A percentile compares a stretch with the other conserved stretches of the same genome.
These are phyloP conservation scores for Centaurea solstitialis DNA, from an alignment of 129 eudicot genomes.

Conservation along the genomic window DNA sequence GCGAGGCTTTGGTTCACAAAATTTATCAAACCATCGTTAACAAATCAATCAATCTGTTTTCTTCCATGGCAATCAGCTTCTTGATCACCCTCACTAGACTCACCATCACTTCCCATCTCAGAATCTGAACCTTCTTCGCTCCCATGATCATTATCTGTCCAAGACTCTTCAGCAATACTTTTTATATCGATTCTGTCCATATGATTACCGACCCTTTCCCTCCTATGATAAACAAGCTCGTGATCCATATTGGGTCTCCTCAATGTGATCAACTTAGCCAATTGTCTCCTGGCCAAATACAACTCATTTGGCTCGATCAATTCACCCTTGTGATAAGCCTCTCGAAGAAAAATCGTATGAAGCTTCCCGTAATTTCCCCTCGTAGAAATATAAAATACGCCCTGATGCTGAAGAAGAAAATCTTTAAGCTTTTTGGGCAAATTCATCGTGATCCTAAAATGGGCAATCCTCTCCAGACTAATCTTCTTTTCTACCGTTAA, in stretches of 20 bases:
- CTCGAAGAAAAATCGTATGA: constrained; percentile 85
- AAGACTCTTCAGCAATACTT: constrained; percentile 6
- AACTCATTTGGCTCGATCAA: constrained; percentile 76
- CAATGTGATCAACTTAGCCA: constrained; percentile 58
- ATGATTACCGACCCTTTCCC: constrained; percentile 30
- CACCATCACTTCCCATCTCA: constrained; percentile 38
- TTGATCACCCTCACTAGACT: constrained; percentile 39
- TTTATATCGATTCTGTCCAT: constrained; percentile 19
- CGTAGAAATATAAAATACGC: constrained; percentile 87
- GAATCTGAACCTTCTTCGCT: constrained; percentile 29
- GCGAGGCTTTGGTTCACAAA: neutral
- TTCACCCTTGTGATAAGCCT: constrained; percentile 80
- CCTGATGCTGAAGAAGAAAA: constrained; percentile 83
- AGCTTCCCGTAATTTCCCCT: constrained; percentile 87
- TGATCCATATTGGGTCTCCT: constrained; percentile 56
- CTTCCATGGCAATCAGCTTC: constrained; percentile 34
- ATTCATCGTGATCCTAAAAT: constrained; percentile 77
- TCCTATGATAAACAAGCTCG: constrained; percentile 52
- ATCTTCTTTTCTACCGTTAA: constrained; percentile 89
- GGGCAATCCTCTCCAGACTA: constrained; percentile 84
- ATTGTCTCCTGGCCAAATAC: constrained; percentile 76
- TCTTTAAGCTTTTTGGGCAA: constrained; percentile 87
- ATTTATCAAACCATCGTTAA: neutral
- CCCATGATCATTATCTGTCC: constrained; percentile 19
- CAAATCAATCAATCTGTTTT: constrained; percentile 23